Evolutionary conservation across 306 rosid genomes (phyloP).

Genomic region (Rosa rugosa): DNA sequence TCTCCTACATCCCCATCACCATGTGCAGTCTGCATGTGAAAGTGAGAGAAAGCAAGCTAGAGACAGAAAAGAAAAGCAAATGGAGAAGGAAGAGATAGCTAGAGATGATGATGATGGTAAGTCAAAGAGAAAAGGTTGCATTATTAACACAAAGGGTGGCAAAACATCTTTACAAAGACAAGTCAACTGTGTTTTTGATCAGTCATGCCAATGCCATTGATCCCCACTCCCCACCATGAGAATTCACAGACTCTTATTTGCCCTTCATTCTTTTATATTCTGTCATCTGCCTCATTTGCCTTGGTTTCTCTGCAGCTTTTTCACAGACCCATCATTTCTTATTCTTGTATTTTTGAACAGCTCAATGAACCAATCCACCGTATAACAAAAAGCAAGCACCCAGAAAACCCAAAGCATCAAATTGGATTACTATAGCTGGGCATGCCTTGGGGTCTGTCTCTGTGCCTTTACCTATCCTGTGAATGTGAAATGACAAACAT

Average conservation of each 20-base stretch:
- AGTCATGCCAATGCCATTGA: constrained; percentile 11
- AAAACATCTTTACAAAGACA: constrained; percentile 43
- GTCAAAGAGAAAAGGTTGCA: constrained; percentile 52
- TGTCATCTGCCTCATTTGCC: constrained; percentile 25
- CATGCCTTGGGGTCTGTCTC: constrained; percentile 9
- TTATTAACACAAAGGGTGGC: constrained; percentile 30
- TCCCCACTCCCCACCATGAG: constrained; percentile 23
- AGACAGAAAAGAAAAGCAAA: neutral
- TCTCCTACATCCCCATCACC: neutral
- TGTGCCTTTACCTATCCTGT: neutral
- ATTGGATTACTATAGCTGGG: neutral
- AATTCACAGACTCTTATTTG: neutral
- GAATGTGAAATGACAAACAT: constrained; percentile 25
- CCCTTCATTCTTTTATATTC: constrained; percentile 19
- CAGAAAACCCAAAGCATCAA: constrained; percentile 21
- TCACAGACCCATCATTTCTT: constrained; percentile 17
- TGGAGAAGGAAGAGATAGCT: neutral
- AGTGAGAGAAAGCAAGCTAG: neutral
- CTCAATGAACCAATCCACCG: neutral
- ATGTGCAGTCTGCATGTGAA: neutral
- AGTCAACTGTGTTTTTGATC: constrained; percentile 46
- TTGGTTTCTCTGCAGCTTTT: constrained; percentile 41
- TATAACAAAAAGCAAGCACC: constrained; percentile 37
- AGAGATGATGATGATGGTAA: constrained; percentile 13
- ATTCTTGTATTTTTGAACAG: neutral